Base-by-base conservation (phyloP, 495 filamentous ascomycete genomes). In the Penicillium bovifimosum region DNA sequence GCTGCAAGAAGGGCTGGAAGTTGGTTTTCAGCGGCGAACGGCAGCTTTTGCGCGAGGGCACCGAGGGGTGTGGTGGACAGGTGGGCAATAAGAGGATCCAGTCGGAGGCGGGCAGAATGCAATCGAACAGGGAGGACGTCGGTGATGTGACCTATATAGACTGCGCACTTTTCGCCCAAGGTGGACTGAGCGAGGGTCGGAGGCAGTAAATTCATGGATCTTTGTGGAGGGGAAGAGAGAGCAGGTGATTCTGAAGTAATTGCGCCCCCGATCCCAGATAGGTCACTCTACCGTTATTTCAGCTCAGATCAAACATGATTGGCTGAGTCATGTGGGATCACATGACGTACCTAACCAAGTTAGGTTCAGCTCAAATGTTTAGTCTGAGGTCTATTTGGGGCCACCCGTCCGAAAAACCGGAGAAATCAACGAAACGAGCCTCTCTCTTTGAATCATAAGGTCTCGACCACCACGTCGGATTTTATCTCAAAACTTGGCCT, bases 71-170 rank as follows among this genome's bases (percentile, higher is more conserved):
- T 71, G 54, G 76, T 70, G 58, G 61, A 73, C 60, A 55, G 53
- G 62, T 59, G 68, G 52, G 60, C 52, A 47, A 70, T 53, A 47
- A 65, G 56, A 26, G 66, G 58, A 60, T 69, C 61, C 44, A 75
- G 50, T 58, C 65, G 69, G 39, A 64, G 62, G 48, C 67, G 69
- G 17, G 76, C 53, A 32, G 71, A 65, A 10, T 63, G 72, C n/a
- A 76, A 60, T n/a, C 70, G 71, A 20, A 72, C 62, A 56, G 76
- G 71, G 55, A 84, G 66, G 47, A 78, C 81, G 43, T 79, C 73
- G 60, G 75, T 78, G 52, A 83, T 68, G 58, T 75, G 76, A 46
- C 78, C 73, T 45, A 86, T 57, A 47, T 81, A 78, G 26, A 68
- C 59, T 47, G 71, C 64, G 52, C 68, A 75, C 63, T 72, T 68